Conservation (phyloP, 805 yeast species). For the Danielozyma ontarioensis region DNA sequence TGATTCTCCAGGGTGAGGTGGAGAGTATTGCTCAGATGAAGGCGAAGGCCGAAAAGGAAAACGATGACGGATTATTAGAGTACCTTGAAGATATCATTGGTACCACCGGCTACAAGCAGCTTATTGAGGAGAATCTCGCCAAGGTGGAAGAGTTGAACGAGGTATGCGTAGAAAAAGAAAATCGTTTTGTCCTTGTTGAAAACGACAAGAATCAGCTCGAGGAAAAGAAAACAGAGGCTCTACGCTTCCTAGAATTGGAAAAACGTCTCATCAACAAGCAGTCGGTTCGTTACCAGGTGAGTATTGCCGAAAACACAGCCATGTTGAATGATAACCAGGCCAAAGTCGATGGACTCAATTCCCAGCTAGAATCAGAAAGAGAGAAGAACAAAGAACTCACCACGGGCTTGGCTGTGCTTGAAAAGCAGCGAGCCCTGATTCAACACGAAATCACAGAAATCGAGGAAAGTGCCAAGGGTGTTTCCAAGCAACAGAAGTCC, state of each 20-base stretch:
- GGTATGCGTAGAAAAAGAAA: constrained; percentile 73
- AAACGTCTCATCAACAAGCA: constrained; percentile 50
- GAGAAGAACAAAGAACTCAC: constrained; percentile 32
- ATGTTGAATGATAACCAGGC: constrained; percentile 34
- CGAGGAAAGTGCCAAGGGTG: constrained; percentile 13
- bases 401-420: constrained; percentile 25
- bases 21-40: constrained; percentile 99
- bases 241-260: constrained; percentile 60
- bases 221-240: constrained; percentile 68
- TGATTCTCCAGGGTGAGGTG: constrained; percentile 96
- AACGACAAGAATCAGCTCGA: constrained; percentile 61
- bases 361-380: constrained; percentile 39
- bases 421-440: constrained; percentile 35
- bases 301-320: constrained; percentile 35
- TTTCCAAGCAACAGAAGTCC: constrained; percentile 26
- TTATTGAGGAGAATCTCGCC: constrained; percentile 59
- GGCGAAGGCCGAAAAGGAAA: constrained; percentile 88
- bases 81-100: constrained; percentile 97
- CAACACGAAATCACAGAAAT: constrained; percentile 8
- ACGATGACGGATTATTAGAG: constrained; percentile 90
- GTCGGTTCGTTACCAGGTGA: constrained; percentile 53
- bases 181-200: constrained; percentile 72
- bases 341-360: constrained; percentile 35
- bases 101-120: constrained; percentile 74
- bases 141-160: constrained; percentile 75